Conservation (phyloP, 2,329 filamentous ascomycete species). For the Nothophaeocryptopus gaeumannii region DNA sequence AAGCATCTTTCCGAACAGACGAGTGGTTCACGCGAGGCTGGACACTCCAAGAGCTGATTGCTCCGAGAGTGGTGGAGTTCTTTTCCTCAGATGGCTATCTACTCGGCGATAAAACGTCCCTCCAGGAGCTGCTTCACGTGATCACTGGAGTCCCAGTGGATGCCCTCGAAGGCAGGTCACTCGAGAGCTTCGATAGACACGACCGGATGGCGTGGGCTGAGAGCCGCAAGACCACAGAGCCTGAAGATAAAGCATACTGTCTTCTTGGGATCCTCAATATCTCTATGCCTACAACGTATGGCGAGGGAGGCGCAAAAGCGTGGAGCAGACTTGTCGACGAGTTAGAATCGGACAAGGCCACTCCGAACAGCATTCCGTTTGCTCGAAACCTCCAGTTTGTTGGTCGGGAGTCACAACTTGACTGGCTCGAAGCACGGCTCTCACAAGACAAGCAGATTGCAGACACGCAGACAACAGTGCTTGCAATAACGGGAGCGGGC, state of each 20-base stretch:
- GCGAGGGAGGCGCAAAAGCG: too few relatives aligned
- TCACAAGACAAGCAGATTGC: too few relatives aligned
- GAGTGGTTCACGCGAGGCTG: too few relatives aligned
- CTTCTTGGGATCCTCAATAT: conserved; percentile 46
- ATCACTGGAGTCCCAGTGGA: background rate
- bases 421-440: too few relatives aligned
- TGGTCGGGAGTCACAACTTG: too few relatives aligned
- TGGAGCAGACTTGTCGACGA: too few relatives aligned
- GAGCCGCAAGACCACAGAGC: background rate
- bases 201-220: background rate
- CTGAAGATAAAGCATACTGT: conserved; percentile 46
- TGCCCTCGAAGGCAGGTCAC: background rate
- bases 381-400: too few relatives aligned
- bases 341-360: too few relatives aligned
- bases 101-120: background rate
- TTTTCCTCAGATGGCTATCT: background rate
- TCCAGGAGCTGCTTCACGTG: background rate
- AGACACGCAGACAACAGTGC: too few relatives aligned
- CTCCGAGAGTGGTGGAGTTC: background rate
- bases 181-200: background rate
- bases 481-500: too few relatives aligned
- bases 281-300: conserved; percentile 45
- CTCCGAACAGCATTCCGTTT: too few relatives aligned
- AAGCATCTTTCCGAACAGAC: background rate
- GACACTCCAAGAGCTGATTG: conserved; percentile 1